phyloP scores from a whole-genome alignment of 345 rosid genomes.

The Kandelia obovata region DNA sequence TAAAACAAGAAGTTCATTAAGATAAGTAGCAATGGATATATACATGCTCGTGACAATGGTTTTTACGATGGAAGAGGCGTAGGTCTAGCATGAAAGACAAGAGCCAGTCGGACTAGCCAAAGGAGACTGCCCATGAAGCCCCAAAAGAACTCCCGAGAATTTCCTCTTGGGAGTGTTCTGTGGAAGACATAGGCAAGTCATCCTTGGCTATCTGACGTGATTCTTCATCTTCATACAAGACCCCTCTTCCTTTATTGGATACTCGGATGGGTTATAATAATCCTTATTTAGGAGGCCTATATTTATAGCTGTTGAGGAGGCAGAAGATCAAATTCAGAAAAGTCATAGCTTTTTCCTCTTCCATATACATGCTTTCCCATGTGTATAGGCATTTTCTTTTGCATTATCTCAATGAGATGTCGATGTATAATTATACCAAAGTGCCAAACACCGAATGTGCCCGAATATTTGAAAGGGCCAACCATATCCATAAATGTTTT shows the following conservation, averaged over 20 bases:
- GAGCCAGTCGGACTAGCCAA: conserved; percentile 31
- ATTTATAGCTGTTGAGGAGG: conserved; percentile 26
- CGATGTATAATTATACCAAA: neutral
- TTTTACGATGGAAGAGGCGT: conserved; percentile 20
- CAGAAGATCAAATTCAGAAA: neutral
- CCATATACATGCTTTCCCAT: neutral
- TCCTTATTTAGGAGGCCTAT: neutral
- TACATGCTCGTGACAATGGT: neutral
- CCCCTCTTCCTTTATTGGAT: conserved; percentile 32
- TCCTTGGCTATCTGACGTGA: conserved; percentile 51
- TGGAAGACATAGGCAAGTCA: conserved; percentile 44
- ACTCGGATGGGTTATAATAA: neutral
- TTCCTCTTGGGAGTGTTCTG: neutral
- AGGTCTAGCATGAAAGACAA: conserved; percentile 28
- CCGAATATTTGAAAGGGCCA: conserved; percentile 10
- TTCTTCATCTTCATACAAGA: conserved; percentile 47
- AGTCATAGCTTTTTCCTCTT: neutral
- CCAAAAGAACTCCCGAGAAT: neutral
- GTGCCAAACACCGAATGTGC: conserved; percentile 16
- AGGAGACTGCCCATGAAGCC: conserved; percentile 29
- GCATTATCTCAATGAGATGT: neutral
- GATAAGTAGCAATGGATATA: too few species aligned
- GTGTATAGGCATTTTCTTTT: neutral
- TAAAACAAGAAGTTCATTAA: too few species aligned
- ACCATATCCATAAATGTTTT: conserved; percentile 11